Conservation (phyloP, 495 filamentous ascomycete species). For the Aspergillus haitiensis region DNA sequence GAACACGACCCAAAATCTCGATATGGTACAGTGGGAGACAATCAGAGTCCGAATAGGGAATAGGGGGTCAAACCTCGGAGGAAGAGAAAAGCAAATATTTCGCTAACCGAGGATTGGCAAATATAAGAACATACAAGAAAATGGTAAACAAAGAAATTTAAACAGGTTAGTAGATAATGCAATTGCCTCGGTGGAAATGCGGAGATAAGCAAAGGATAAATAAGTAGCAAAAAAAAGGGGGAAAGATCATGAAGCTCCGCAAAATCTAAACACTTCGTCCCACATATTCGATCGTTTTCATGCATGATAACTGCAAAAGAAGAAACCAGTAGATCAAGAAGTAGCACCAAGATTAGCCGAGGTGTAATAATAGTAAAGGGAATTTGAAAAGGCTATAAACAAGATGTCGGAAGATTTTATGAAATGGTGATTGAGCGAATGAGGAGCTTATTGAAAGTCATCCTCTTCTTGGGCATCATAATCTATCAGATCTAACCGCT, state of each 20-base stretch:
- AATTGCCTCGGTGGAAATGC: not conserved
- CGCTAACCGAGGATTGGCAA: slow-evolving; percentile 22
- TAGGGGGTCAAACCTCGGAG: slow-evolving; percentile 8
- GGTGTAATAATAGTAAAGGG: slow-evolving; percentile 14
- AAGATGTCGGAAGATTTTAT: not conserved
- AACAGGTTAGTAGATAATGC: slow-evolving; percentile 19
- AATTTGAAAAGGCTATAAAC: slow-evolving; percentile 14
- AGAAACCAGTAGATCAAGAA: slow-evolving; percentile 20
- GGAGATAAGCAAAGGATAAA: slow-evolving; percentile 9
- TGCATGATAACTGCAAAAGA: slow-evolving; percentile 43
- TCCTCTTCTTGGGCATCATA: slow-evolving; percentile 39
- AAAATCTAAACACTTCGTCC: slow-evolving; percentile 43
- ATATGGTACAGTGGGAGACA: slow-evolving; percentile 4
- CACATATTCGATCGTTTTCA: slow-evolving; percentile 46
- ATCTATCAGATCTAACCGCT: slow-evolving; percentile 40
- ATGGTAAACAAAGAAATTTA: slow-evolving; percentile 10
- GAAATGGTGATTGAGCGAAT: slow-evolving; percentile 1
- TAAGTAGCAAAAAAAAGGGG: slow-evolving; percentile 16
- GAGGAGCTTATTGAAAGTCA: slow-evolving; percentile 39
- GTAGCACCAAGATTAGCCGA: slow-evolving; percentile 15
- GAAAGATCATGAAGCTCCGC: slow-evolving; percentile 32
- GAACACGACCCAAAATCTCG: slow-evolving; percentile 6
- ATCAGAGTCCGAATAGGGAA: not conserved
- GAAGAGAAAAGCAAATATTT: slow-evolving; percentile 7
- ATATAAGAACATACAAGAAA: slow-evolving; percentile 8